Evolutionary conservation across 495 filamentous ascomycete species (phyloP).

Genomic region (Chaetomium cochliodes): DNA sequence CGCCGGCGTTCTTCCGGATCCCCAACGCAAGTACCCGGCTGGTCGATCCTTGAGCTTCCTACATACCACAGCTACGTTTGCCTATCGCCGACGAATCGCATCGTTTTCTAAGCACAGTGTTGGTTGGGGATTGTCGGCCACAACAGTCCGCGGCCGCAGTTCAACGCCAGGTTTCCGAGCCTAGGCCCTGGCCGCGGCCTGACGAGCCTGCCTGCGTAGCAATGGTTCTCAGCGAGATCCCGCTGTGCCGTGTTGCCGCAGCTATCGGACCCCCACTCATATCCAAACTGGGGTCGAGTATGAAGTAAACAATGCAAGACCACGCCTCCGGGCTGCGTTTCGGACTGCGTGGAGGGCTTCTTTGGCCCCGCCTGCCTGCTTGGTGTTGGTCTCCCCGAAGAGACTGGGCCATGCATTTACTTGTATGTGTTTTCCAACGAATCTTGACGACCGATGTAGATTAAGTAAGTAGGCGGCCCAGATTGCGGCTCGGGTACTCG

Average conservation of each 20-base stretch:
- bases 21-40: slow-evolving; percentile 3
- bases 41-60: not conserved
- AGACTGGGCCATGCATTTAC: not conserved
- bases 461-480: not conserved
- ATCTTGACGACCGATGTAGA: not conserved
- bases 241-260: not conserved
- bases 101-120: not conserved
- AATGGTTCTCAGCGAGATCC: not conserved
- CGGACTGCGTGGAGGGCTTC: too few species aligned
- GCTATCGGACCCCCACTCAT: not conserved
- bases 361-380: not conserved
- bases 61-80: not conserved
- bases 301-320: not conserved
- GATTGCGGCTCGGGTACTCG: not conserved
- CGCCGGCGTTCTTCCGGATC: slow-evolving; percentile 1
- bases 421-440: not conserved
- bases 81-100: not conserved
- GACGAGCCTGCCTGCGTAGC: not conserved
- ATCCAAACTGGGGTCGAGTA: not conserved
- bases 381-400: too few species aligned
- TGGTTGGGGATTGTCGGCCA: not conserved
- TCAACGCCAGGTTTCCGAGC: not conserved
- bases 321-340: not conserved
- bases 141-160: slow-evolving; percentile 6
- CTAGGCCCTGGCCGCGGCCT: not conserved